These are phyloP conservation scores for Capsicum rhomboideum DNA, from an alignment of 257 asterid genomes.

Conservation along the genomic window DNA sequence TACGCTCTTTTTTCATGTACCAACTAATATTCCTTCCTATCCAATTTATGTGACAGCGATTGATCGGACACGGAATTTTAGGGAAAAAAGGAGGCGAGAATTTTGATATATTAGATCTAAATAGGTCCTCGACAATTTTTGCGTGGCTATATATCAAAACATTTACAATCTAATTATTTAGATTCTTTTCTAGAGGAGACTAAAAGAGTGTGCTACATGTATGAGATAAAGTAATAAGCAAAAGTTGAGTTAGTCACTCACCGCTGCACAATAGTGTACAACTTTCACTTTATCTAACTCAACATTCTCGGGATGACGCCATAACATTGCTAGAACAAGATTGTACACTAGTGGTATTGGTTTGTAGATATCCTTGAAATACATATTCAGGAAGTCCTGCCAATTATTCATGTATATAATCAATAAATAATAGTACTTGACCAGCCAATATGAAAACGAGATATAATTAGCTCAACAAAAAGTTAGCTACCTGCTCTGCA, in stretches of 20 bases:
- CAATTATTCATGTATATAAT: not conserved
- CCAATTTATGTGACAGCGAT: no score
- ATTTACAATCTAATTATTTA: no score
- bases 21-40: no score
- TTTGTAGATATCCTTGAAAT: conserved; percentile 30
- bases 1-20: no score
- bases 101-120: no score
- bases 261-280: conserved; percentile 55
- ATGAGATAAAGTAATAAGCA: no score
- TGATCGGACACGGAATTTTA: no score
- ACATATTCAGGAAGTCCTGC: conserved; percentile 50
- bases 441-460: not conserved
- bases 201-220: no score
- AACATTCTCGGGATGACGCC: conserved; percentile 56
- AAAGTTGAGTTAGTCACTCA: conserved; percentile 11
- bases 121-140: no score
- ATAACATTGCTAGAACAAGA: conserved; percentile 38
- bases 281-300: conserved; percentile 36
- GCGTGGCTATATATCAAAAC: no score
- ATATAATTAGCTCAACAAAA: not conserved
- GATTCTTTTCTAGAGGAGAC: no score
- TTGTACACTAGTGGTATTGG: conserved; percentile 34
- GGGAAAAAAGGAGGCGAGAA: no score
- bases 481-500: conserved; percentile 38
- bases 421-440: not conserved